Evolutionary conservation across 306 rosid species (phyloP), one percentile per base, ranked within the genome.

Genomic region (Geum urbanum): DNA sequence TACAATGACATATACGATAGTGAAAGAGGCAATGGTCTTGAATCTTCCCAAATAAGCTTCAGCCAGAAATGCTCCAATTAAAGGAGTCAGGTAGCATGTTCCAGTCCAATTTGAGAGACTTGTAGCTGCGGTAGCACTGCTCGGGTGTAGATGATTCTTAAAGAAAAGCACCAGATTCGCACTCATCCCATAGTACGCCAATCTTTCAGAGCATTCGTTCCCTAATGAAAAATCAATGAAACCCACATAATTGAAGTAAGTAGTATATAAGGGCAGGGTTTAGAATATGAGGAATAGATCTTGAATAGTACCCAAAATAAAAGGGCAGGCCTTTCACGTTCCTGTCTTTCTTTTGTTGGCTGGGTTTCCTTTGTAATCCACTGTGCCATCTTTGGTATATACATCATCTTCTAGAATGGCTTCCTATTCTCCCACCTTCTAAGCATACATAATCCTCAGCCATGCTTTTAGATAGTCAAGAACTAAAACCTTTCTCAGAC

Each of bases 31-130:
- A 67, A 67, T 50, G 19, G 73, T 69, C 52, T 58, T 52, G 45
- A 40, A 69, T 69, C 73, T 69, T 53, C 73, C 73, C 63, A 69
- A 41, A 58, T 69, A 69, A 2, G 73, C 73, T 19, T 69, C 73
- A 16, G 73, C 73, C 15, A 69, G 37, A 45, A 69, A 69, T 20
- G 73, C 73, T 9, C 73, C 73, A 52, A 69, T 39, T 24, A 69
- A 53, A 5, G 73, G 73, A 22, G 73, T 69, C 63, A 54, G 27
- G 20, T 53, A 69, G 51, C 73, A 69, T 7, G 73, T 69, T 53
- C 73, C 73, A 7, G 73, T 52, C 73, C 73, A 69, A 53, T 69
- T 69, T 11, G 73, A 52, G 40, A 69, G 46, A 53, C 46, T 69
- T 52, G 53, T 69, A 10, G 73, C 53, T 19, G 73, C 73, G 12